Evolutionary conservation across 306 rosid species (phyloP).

Genomic region (Prunus dulcis): DNA sequence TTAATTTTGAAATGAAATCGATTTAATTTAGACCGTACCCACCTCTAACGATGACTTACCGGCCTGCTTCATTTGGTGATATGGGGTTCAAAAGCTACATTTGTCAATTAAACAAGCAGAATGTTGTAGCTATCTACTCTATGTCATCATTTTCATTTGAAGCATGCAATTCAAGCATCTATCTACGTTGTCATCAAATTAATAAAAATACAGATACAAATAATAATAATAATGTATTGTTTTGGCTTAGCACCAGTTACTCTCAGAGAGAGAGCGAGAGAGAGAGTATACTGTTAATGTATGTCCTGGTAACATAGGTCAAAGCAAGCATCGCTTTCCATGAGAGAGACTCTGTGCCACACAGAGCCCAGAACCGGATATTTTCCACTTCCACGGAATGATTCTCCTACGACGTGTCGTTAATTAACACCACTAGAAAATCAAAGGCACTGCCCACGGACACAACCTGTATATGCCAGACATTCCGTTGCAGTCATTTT

Average conservation of each 20-base stretch:
- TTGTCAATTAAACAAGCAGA: too few relatives aligned
- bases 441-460: not conserved
- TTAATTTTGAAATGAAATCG: too few relatives aligned
- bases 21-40: too few relatives aligned
- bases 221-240: not conserved
- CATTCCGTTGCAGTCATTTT: not conserved
- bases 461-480: slow-evolving; percentile 3
- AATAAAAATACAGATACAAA: too few relatives aligned
- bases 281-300: not conserved
- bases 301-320: not conserved
- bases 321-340: not conserved
- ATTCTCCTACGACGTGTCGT: slow-evolving; percentile 23
- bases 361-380: not conserved
- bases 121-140: too few relatives aligned
- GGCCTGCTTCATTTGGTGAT: too few relatives aligned
- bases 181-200: too few relatives aligned
- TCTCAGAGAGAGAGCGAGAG: too few relatives aligned
- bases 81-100: too few relatives aligned
- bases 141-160: too few relatives aligned
- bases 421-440: not conserved
- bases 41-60: too few relatives aligned
- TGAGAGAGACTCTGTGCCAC: not conserved
- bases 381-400: not conserved
- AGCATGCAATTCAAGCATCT: too few relatives aligned
- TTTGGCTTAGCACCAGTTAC: not conserved